phyloP scores from a whole-genome alignment of 1,284 basidiomycete genomes.

The Sphagnurus paluster region DNA sequence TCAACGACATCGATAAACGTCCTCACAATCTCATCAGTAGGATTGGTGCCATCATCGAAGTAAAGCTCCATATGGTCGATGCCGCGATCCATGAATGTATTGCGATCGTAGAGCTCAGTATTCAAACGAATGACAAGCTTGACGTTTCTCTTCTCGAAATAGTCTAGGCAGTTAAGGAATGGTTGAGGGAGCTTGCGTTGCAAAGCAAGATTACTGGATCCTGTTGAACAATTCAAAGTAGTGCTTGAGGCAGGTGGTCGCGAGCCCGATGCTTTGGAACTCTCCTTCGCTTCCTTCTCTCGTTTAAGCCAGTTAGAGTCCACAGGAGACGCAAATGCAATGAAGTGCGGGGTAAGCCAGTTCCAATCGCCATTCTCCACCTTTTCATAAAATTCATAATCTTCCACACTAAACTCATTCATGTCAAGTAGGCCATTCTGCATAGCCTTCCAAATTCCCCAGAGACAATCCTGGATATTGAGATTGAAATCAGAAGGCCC shows the following conservation, averaged over 20 bases:
- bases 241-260: constrained; percentile 21
- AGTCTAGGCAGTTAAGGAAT: constrained; percentile 87
- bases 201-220: constrained; percentile 52
- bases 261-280: constrained; percentile 21
- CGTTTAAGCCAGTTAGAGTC: constrained; percentile 76
- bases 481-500: constrained; percentile 93
- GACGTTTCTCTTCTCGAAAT: constrained; percentile 87
- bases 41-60: constrained; percentile 98
- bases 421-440: constrained; percentile 88
- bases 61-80: constrained; percentile 93
- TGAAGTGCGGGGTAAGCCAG: constrained; percentile 89
- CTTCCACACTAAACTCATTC: constrained; percentile 86
- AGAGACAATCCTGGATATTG: constrained; percentile 91
- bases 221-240: constrained; percentile 33
- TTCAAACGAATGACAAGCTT: constrained; percentile 95
- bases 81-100: constrained; percentile 81
- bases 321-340: constrained; percentile 95
- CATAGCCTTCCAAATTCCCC: constrained; percentile 95
- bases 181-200: constrained; percentile 76
- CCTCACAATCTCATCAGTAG: constrained; percentile 91
- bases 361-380: constrained; percentile 99
- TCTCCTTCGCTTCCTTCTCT: constrained; percentile 60
- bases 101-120: constrained; percentile 90
- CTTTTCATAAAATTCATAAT: constrained; percentile 93
- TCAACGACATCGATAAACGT: constrained; percentile 89